Evolutionary conservation across 2,329 filamentous ascomycete genomes (phyloP).

Genomic region (Paradendryphiella salina): DNA sequence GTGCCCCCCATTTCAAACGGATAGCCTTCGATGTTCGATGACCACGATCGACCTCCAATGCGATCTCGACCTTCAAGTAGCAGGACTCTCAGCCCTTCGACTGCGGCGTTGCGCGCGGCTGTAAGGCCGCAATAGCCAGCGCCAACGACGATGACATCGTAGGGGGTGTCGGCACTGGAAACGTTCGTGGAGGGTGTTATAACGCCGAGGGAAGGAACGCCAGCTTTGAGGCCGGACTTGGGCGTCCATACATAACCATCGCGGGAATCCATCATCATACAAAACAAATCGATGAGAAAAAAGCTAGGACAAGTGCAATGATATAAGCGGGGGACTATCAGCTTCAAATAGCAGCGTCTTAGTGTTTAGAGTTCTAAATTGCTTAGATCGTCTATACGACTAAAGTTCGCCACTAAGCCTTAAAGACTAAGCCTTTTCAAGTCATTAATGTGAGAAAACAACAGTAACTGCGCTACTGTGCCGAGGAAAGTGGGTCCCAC

Average conservation of each 20-base stretch:
- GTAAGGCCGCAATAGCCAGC: conserved; percentile 33
- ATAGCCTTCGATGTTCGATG: conserved; percentile 39
- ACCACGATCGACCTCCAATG: conserved; percentile 52
- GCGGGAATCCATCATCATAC: conserved; percentile 28
- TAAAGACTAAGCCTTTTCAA: too few species aligned
- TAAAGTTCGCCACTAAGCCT: too few species aligned
- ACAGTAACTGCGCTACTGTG: too few species aligned
- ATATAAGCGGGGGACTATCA: too few species aligned
- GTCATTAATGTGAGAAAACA: too few species aligned
- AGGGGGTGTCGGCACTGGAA: conserved; percentile 10
- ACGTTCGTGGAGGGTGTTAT: conserved; percentile 24
- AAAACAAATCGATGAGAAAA: too few species aligned
- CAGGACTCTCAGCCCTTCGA: conserved; percentile 33
- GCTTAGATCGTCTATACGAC: too few species aligned
- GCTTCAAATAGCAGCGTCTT: too few species aligned
- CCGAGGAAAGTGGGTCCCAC: too few species aligned
- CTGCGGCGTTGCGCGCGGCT: conserved; percentile 27
- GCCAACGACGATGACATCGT: conserved; percentile 32
- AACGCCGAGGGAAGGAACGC: too few species aligned
- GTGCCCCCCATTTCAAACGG: conserved; percentile 51
- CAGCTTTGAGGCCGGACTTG: conserved; percentile 19
- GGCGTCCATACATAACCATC: conserved; percentile 32
- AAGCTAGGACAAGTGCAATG: too few species aligned
- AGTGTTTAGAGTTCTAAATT: too few species aligned
- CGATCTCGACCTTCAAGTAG: conserved; percentile 49